Evolutionary conservation across 306 rosid species (phyloP).

Genomic region (Cajanus cajan): DNA sequence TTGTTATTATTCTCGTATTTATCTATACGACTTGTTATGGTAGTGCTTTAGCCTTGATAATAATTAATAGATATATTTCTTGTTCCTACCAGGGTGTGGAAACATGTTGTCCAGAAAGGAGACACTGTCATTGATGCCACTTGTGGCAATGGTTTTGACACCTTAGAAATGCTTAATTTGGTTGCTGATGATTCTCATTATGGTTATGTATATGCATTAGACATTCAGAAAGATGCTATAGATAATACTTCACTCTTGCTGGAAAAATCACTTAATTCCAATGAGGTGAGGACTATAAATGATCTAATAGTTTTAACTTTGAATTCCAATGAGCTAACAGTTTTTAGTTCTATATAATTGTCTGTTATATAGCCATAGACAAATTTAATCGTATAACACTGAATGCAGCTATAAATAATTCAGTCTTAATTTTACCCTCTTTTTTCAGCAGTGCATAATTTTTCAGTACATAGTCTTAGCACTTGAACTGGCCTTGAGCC

Average conservation of each 20-base stretch:
- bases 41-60: background rate
- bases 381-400: background rate
- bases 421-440: background rate
- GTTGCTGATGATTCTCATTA: conserved; percentile 64
- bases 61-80: background rate
- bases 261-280: conserved; percentile 48
- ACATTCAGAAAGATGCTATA: conserved; percentile 79
- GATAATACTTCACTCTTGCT: conserved; percentile 58
- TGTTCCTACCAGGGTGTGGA: conserved; percentile 66
- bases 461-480: background rate
- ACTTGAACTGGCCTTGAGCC: background rate
- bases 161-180: conserved; percentile 75
- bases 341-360: background rate
- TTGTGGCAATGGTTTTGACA: conserved; percentile 88
- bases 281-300: conserved; percentile 45
- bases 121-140: conserved; percentile 88
- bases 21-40: background rate
- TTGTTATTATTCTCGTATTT: background rate
- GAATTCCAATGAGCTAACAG: background rate
- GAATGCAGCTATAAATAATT: background rate
- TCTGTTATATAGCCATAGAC: background rate
- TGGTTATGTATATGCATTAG: conserved; percentile 69
- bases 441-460: background rate
- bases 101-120: conserved; percentile 62
- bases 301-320: conserved; percentile 1